phyloP scores from a whole-genome alignment of 768 basidiomycete species.

The Candolleomyces eurysporus region DNA sequence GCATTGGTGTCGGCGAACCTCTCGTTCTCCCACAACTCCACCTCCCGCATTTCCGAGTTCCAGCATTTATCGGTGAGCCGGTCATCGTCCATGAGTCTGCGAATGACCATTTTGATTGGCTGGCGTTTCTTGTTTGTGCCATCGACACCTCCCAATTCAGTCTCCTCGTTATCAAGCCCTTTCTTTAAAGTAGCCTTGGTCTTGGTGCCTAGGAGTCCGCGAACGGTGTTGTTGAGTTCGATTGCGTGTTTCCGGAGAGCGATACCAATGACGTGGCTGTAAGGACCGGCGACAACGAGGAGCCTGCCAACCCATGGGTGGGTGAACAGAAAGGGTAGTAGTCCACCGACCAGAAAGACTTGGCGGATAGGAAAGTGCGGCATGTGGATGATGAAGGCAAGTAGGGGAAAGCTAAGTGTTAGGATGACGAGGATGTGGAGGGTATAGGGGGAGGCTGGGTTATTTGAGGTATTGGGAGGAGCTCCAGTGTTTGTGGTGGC shows the following conservation, averaged over 20 bases:
- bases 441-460: constrained; percentile 45
- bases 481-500: constrained; percentile 4
- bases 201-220: neutral
- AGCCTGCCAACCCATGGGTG: constrained; percentile 39
- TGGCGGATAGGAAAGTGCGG: constrained; percentile 48
- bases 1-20: constrained; percentile 40
- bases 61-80: constrained; percentile 61
- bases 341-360: constrained; percentile 45
- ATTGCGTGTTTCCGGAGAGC: no score
- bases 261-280: no score
- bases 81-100: constrained; percentile 61
- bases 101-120: constrained; percentile 24
- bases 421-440: constrained; percentile 50
- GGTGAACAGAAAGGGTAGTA: constrained; percentile 49
- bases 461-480: constrained; percentile 1
- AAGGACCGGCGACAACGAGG: no score
- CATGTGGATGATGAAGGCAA: constrained; percentile 44
- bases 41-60: constrained; percentile 60
- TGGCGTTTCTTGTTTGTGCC: neutral
- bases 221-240: no score
- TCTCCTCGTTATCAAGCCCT: no score
- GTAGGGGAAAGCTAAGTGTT: constrained; percentile 46
- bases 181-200: neutral
- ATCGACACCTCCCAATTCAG: no score
- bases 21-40: constrained; percentile 84